Percentiles rank a stretch among this genome's conserved stretches.
These are phyloP conservation scores for Rhizopus arrhizus DNA, from an alignment of 371 early-diverging fungal species.

Conservation along the genomic window DNA sequence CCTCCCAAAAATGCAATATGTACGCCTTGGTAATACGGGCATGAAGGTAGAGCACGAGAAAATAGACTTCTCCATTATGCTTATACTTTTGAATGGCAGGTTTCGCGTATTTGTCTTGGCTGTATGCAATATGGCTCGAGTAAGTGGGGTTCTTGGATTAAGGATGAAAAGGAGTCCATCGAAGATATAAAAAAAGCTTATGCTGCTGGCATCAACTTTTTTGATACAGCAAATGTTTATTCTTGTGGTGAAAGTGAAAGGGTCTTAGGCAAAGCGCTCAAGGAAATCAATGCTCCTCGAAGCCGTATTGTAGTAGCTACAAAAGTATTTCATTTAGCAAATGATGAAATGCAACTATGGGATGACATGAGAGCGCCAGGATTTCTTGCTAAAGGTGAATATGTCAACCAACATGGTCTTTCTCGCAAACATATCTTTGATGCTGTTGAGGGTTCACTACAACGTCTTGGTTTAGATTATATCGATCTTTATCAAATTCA, in stretches of 20 bases:
- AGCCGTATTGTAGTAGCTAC: slow-evolving; percentile 45
- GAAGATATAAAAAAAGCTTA: slow-evolving; percentile 44
- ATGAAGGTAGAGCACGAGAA: slow-evolving; percentile 10
- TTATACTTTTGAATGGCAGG: not conserved
- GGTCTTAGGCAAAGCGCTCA: slow-evolving; percentile 41
- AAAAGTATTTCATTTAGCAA: slow-evolving; percentile 30
- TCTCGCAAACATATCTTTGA: slow-evolving; percentile 60
- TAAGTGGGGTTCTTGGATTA: slow-evolving; percentile 23
- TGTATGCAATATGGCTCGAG: slow-evolving; percentile 22
- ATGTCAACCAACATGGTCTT: slow-evolving; percentile 43
- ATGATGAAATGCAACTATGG: not conserved
- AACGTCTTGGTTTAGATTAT: slow-evolving; percentile 57
- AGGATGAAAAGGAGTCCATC: slow-evolving; percentile 42
- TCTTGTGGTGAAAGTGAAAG: slow-evolving; percentile 42
- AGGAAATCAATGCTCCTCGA: slow-evolving; percentile 40
- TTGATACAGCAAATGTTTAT: slow-evolving; percentile 40
- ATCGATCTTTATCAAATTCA: slow-evolving; percentile 68
- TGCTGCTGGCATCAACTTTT: slow-evolving; percentile 53
- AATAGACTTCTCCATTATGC: not conserved
- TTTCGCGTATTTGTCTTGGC: slow-evolving; percentile 19
- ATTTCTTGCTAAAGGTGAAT: not conserved
- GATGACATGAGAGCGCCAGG: not conserved
- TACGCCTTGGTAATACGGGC: slow-evolving; percentile 27
- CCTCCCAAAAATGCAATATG: slow-evolving; percentile 25
- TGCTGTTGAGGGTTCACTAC: slow-evolving; percentile 51